Base-by-base conservation (phyloP, 1,139 yeast species). In the Suhomyces bolitotheri region DNA sequence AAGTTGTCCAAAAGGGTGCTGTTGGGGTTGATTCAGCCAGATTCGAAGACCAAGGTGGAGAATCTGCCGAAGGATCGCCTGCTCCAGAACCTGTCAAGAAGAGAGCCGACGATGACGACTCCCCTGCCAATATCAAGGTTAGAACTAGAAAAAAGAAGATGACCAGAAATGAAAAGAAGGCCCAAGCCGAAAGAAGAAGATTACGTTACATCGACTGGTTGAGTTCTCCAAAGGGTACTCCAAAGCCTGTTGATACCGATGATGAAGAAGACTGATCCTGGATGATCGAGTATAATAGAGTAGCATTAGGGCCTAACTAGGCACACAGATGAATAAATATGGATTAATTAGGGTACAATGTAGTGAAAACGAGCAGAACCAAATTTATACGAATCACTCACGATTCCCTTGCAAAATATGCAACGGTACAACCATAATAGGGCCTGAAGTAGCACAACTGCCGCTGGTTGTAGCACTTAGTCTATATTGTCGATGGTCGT, bases 221-320 rank as follows among this genome's bases (percentile, higher is more conserved):
- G 58, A 83, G 82, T 50, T 80, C 95, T 50, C 96, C 97, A 46
- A 92, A 92, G 78, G 98, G 98, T 25, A 92, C 97, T 19, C 97
- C 97, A 47, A 84, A 84, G 58, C 95, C 96, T 8, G 80, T 73
- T 16, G 96, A 92, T 56, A 83, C 97, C 31, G 97, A 92, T 56
- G 96, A 87, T 49, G 97, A 90, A 61, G 30, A 27, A 22, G 32
- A 29, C 10, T 29, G 32, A 29, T 29, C 27, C 27, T 29, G 31
- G 31, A 28, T 28, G 31, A 28, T 28, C 31, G 17, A 16, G 14
- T 25, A 25, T 25, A 25, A 25, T 25, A 13, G 28, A 25, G 5
- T 25, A 25, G n/a, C 16, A n/a, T n/a, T n/a, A n/a, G n/a, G n/a
- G n/a, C n/a, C n/a, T n/a, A n/a, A n/a, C n/a, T n/a, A n/a, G n/a